Conservation (phyloP, 2,329 filamentous ascomycete species). For the Pleurostoma richardsiae region DNA sequence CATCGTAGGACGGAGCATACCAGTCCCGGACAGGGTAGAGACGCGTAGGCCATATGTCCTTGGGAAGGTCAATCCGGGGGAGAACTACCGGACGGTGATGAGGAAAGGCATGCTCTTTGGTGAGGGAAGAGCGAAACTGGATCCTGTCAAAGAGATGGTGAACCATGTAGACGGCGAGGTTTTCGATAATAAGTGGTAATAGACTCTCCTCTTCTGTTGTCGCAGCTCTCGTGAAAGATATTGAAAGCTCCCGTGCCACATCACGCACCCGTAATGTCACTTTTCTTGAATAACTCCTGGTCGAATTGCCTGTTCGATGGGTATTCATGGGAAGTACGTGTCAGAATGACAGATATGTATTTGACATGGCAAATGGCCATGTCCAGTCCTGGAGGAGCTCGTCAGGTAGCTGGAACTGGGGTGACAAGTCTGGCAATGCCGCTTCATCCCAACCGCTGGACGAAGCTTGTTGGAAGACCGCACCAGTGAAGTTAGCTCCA, state of each 20-base stretch:
- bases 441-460: slow-evolving; percentile 1
- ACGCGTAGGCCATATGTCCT: slow-evolving; percentile 44
- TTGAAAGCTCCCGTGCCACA: too few relatives aligned
- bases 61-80: slow-evolving; percentile 48
- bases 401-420: slow-evolving; percentile 11
- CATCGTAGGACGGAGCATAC: slow-evolving; percentile 47
- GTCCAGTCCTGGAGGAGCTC: slow-evolving; percentile 11
- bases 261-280: too few relatives aligned
- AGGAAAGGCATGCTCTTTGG: slow-evolving; percentile 47
- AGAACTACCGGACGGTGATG: slow-evolving; percentile 50
- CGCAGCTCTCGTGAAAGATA: too few relatives aligned
- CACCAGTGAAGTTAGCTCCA: not conserved
- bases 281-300: too few relatives aligned
- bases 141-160: slow-evolving; percentile 43
- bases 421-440: slow-evolving; percentile 7
- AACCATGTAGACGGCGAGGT: slow-evolving; percentile 42
- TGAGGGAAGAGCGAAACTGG: slow-evolving; percentile 30
- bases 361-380: slow-evolving; percentile 8
- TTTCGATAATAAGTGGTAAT: slow-evolving; percentile 36
- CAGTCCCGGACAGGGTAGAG: slow-evolving; percentile 47
- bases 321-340: not conserved
- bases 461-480: not conserved
- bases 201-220: too few relatives aligned
- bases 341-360: slow-evolving; percentile 8
- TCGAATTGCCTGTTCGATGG: too few relatives aligned